These are phyloP conservation scores for Anthoceros angustus DNA, from an alignment of 225 moss, liverwort and hornwort species.

Conservation along the genomic window DNA sequence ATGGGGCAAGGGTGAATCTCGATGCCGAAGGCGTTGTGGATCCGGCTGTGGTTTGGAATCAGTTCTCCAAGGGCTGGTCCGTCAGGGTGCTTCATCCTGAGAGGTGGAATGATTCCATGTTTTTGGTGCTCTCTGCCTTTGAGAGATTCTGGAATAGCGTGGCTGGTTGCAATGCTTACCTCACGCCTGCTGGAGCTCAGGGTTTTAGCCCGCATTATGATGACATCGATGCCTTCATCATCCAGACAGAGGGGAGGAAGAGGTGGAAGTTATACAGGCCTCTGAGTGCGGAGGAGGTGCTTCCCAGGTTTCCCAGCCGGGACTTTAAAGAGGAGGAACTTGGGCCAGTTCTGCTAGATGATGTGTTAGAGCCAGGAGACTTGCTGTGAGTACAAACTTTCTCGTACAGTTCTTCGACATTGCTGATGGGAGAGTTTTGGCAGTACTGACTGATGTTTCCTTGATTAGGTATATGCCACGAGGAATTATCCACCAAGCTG, in stretches of 20 bases:
- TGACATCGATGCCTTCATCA: constrained; percentile 86
- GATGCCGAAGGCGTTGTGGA: constrained; percentile 54
- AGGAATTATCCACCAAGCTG: constrained; percentile 93
- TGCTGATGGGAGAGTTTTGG: not conserved
- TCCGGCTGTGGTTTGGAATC: constrained; percentile 60
- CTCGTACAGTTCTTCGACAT: not conserved
- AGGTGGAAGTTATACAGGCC: constrained; percentile 77
- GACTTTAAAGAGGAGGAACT: constrained; percentile 67
- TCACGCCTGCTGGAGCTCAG: constrained; percentile 76
- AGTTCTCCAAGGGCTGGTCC: constrained; percentile 85
- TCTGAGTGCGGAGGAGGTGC: constrained; percentile 37
- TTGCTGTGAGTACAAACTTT: constrained; percentile 43
- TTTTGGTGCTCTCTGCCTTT: constrained; percentile 73
- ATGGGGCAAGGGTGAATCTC: constrained; percentile 71
- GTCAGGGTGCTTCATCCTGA: constrained; percentile 85
- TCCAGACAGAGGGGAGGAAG: constrained; percentile 89
- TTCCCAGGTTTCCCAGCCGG: constrained; percentile 64
- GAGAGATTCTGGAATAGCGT: constrained; percentile 84
- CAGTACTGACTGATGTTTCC: not conserved
- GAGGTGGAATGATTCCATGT: constrained; percentile 73
- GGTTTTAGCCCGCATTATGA: constrained; percentile 96
- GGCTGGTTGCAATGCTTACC: constrained; percentile 93
- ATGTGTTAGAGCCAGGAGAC: constrained; percentile 75
- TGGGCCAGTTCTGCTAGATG: constrained; percentile 75
- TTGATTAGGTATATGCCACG: constrained; percentile 81